A percentile compares a stretch with the other conserved stretches of the same genome.
Evolutionary conservation across 352 stramenopile genomes (phyloP).

Genomic region (Phytopythium aichiense): DNA sequence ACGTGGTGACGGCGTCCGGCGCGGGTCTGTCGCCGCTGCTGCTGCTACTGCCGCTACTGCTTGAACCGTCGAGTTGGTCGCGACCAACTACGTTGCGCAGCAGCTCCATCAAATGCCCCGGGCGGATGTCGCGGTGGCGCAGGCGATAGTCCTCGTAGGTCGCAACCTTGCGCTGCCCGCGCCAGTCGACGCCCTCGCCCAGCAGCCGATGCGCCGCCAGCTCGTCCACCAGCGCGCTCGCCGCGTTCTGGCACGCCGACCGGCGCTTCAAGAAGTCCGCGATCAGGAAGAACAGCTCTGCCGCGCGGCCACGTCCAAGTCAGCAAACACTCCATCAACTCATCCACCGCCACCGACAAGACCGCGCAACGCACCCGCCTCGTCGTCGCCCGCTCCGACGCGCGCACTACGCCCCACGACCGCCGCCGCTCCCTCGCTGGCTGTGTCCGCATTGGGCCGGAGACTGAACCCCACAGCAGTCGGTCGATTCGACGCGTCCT

Average conservation of each 20-base stretch:
- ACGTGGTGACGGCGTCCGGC: slow-evolving; percentile 10
- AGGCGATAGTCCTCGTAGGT: slow-evolving; percentile 78
- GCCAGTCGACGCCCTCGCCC: slow-evolving; percentile 57
- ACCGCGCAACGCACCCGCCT: not conserved
- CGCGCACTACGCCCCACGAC: not conserved
- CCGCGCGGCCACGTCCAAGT: not conserved
- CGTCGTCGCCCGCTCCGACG: not conserved
- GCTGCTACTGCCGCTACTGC: not conserved
- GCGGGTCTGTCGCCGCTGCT: slow-evolving; percentile 5
- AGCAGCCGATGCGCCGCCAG: slow-evolving; percentile 58
- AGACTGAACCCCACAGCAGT: too few species aligned
- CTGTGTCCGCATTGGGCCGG: too few species aligned
- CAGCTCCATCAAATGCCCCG: slow-evolving; percentile 60
- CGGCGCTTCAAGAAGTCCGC: slow-evolving; percentile 78
- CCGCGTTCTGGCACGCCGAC: slow-evolving; percentile 55
- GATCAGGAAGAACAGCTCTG: slow-evolving; percentile 83
- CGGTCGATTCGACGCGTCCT: not conserved
- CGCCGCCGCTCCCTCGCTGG: not conserved
- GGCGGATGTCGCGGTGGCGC: slow-evolving; percentile 64
- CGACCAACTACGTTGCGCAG: slow-evolving; percentile 18
- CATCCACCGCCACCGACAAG: not conserved
- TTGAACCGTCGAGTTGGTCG: slow-evolving; percentile 9
- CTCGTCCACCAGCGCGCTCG: slow-evolving; percentile 62
- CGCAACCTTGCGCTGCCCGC: slow-evolving; percentile 31
- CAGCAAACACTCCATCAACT: not conserved